Evolutionary conservation across 306 rosid genomes (phyloP).

Genomic region (Castanea crenata): DNA sequence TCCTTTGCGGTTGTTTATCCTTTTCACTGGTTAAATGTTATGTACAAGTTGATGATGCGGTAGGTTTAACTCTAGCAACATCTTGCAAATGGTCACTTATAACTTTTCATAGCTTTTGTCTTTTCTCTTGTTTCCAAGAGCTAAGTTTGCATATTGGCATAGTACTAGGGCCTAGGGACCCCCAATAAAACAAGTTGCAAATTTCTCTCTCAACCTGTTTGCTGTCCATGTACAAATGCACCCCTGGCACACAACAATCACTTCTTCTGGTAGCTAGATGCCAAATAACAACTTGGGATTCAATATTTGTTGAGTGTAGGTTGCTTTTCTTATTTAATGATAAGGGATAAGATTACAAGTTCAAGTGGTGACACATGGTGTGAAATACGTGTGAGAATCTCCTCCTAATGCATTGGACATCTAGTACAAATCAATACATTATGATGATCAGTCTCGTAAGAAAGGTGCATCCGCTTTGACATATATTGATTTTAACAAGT

Average conservation of each 20-base stretch:
- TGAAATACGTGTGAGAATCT: not conserved
- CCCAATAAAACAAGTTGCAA: not conserved
- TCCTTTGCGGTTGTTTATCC: not conserved
- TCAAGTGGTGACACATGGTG: not conserved
- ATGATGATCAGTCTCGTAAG: not conserved
- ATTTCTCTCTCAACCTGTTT: not conserved
- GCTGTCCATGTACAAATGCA: not conserved
- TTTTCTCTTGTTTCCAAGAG: too few relatives aligned
- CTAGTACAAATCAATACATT: not conserved
- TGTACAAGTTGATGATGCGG: not conserved
- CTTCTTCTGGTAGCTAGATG: not conserved
- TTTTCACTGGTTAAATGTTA: not conserved
- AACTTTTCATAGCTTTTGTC: not conserved
- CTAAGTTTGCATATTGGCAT: too few relatives aligned
- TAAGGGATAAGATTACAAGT: not conserved
- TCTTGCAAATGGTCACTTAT: not conserved
- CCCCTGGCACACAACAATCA: not conserved
- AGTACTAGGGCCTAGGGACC: not conserved
- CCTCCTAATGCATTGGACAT: not conserved
- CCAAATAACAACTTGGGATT: not conserved
- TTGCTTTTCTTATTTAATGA: not conserved
- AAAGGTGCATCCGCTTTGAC: not conserved
- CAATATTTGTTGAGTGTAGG: not conserved
- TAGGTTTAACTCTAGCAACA: too few relatives aligned
- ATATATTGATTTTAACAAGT: not conserved